These are phyloP conservation scores for Neurospora tetrasperma DNA, from an alignment of 495 filamentous ascomycete species.

Conservation along the genomic window DNA sequence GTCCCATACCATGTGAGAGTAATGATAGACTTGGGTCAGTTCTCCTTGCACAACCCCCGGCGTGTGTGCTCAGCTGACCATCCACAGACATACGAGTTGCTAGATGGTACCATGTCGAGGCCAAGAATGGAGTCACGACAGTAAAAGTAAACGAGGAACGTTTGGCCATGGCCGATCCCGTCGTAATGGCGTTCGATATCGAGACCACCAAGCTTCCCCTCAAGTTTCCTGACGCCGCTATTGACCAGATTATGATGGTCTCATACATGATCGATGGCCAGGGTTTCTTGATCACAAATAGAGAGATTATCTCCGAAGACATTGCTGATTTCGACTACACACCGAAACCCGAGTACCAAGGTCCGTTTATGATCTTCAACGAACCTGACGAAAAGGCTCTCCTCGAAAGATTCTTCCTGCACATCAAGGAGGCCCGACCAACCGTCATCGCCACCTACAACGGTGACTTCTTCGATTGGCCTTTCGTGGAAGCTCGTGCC, in stretches of 20 bases:
- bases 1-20: constrained; percentile 99
- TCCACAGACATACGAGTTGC: constrained; percentile 78
- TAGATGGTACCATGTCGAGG: constrained; percentile 94
- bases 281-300: constrained; percentile 95
- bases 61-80: constrained; percentile 14
- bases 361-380: constrained; percentile 95
- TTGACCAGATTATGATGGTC: constrained; percentile 99
- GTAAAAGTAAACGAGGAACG: constrained; percentile 82
- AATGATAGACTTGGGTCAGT: constrained; percentile 82
- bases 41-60: not conserved
- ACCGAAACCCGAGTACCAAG: constrained; percentile 89
- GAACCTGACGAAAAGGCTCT: constrained; percentile 86
- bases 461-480: constrained; percentile 99
- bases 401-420: constrained; percentile 86
- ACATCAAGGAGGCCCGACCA: constrained; percentile 88
- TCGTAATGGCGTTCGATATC: constrained; percentile 96
- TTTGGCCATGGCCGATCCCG: constrained; percentile 78
- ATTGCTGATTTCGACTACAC: constrained; percentile 98
- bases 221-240: constrained; percentile 92
- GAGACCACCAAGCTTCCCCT: constrained; percentile 94
- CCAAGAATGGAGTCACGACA: constrained; percentile 77
- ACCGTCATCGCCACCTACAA: constrained; percentile 99
- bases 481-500: constrained; percentile 88
- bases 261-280: constrained; percentile 99
- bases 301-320: constrained; percentile 95